Base-by-base conservation (phyloP, 371 early-diverging fungal species). In the Amoeboaphelidium protococcarum region DNA sequence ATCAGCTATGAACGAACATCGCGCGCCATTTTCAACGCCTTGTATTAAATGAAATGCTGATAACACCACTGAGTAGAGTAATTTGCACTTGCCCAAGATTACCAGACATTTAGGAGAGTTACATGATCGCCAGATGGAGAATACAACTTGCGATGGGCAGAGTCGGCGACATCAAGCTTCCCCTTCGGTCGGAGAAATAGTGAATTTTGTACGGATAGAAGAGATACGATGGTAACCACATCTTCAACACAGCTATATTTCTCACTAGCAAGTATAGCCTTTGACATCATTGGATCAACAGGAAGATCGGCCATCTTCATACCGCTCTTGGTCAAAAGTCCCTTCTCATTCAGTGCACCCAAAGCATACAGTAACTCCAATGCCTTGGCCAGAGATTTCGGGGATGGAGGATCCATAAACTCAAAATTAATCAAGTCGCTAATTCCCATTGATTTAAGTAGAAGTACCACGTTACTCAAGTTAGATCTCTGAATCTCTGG, bases 231-330 rank as follows among this genome's bases (percentile, higher is more conserved):
- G 2, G 88, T 77, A 0, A 76, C 76, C 52, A 78, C 67, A 60
- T 82, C 94, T 53, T 94, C 87, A 1, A 87, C 74, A 57, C 97
- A 97, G 23, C 71, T 66, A 54, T 82, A 88, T 53, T 85, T 79
- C 50, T 83, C 87, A 0, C 90, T 78, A 4, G 78, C 83, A 25
- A 98, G 69, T 48, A 96, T 69, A 1, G 87, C 71, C 58, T 89
- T 91, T 48, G 88, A 80, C 54, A 94, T 59, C 72, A 83, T 80
- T 1, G 98, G 98, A 58, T 95, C 91, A 55, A 89, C 70, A 0
- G 97, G 98, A 53, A 92, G 92, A 69, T 94, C 94, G 20, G 96
- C 91, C 95, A 99, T 96, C 23, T 88, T 66, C 23, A 91, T 75
- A 0, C 99, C 98, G 19, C 92, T 62, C 59, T 91, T 90, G 16